Evolutionary conservation across 164 flowering plant species (phyloP).

Genomic region (Pachysandra terminalis): DNA sequence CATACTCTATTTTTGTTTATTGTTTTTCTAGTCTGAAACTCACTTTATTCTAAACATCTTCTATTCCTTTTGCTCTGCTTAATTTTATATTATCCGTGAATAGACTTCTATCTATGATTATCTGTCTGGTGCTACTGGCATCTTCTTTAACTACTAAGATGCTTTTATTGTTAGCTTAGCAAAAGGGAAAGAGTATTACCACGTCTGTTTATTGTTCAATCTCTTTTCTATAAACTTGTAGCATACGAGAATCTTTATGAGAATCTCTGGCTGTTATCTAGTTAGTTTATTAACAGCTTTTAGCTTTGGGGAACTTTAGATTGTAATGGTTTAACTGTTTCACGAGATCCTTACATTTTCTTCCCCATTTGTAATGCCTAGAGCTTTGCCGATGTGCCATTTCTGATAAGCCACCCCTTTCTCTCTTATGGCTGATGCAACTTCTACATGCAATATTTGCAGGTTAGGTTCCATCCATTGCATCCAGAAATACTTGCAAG

Average conservation of each 20-base stretch:
- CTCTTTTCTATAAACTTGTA: no score
- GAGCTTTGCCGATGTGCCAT: background rate
- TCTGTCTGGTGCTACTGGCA: no score
- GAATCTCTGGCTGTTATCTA: background rate
- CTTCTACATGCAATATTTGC: constrained; percentile 19
- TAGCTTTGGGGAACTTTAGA: background rate
- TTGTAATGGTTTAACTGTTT: background rate
- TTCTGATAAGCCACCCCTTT: background rate
- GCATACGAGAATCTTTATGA: no score
- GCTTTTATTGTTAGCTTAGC: no score
- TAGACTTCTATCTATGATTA: no score
- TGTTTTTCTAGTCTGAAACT: background rate
- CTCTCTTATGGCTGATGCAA: background rate
- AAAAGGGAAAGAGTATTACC: no score
- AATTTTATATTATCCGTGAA: no score
- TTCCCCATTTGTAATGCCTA: background rate
- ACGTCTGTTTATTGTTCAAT: no score
- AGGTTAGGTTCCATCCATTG: constrained; percentile 95
- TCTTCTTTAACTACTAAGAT: no score
- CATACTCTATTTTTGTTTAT: background rate
- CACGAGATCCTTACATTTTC: background rate
- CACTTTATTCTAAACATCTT: background rate
- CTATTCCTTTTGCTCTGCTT: no score
- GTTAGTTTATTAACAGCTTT: background rate
- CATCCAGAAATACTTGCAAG: constrained; percentile 82